Conservation (phyloP, 2,329 filamentous ascomycete genomes). For the Aspergillus piperis region DNA sequence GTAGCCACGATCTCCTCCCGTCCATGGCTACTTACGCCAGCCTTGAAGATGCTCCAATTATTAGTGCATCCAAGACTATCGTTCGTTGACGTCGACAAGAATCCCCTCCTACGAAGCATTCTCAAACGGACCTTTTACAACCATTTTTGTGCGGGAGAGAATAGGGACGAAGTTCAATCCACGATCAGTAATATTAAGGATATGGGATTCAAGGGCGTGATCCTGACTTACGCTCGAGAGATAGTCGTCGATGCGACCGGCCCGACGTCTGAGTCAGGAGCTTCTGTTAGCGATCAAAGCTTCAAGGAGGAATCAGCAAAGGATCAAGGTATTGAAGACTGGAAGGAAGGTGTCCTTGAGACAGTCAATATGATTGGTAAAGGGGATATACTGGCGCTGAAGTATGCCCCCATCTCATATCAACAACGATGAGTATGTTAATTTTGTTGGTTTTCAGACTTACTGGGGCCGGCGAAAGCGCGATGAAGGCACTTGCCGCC, state of each 20-base stretch:
- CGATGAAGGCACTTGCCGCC: slow-evolving; percentile 68
- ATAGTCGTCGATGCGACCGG: slow-evolving; percentile 59
- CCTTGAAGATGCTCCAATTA: slow-evolving; percentile 55
- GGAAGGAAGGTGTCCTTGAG: slow-evolving; percentile 73
- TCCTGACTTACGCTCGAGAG: slow-evolving; percentile 81
- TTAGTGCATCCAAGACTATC: slow-evolving; percentile 1
- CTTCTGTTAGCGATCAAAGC: slow-evolving; percentile 2
- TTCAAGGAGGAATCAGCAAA: slow-evolving; percentile 16
- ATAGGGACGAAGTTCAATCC: slow-evolving; percentile 62
- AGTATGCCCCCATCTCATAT: slow-evolving; percentile 37
- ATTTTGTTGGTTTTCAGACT: slow-evolving; percentile 47
- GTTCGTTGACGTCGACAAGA: slow-evolving; percentile 72
- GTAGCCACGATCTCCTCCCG: slow-evolving; percentile 52
- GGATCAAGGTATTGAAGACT: slow-evolving; percentile 49
- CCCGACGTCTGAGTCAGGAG: no score
- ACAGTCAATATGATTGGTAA: slow-evolving; percentile 57
- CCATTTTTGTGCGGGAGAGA: slow-evolving; percentile 88
- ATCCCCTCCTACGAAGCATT: slow-evolving; percentile 68
- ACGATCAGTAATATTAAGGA: slow-evolving; percentile 67
- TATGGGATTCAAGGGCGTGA: slow-evolving; percentile 79
- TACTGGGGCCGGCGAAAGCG: slow-evolving; percentile 74
- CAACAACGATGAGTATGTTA: no score
- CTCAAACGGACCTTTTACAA: slow-evolving; percentile 71
- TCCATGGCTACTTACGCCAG: slow-evolving; percentile 64
- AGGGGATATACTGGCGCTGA: slow-evolving; percentile 67